A percentile compares a stretch with the other conserved stretches of the same genome.
Evolutionary conservation across 768 basidiomycete genomes (phyloP).

Genomic region (Leccinum truebloodii): DNA sequence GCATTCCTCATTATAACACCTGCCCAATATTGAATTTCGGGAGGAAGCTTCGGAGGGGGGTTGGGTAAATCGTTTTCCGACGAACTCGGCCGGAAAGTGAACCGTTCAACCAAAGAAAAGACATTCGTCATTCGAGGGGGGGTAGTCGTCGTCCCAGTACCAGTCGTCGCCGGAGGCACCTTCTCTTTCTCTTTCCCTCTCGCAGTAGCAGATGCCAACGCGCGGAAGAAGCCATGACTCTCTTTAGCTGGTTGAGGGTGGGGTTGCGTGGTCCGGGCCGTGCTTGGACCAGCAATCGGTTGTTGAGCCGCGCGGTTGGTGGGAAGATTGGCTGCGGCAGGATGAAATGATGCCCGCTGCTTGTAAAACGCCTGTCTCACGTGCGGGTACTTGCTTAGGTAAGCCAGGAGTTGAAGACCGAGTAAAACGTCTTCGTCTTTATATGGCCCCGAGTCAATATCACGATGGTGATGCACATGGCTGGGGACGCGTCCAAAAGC

Average conservation of each 20-base stretch:
- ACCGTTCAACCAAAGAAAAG: slow-evolving; percentile 94
- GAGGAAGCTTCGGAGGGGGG: slow-evolving; percentile 70
- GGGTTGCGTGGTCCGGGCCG: slow-evolving; percentile 12
- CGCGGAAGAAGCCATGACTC: slow-evolving; percentile 45
- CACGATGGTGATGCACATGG: slow-evolving; percentile 43
- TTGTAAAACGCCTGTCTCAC: slow-evolving; percentile 96
- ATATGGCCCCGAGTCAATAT: slow-evolving; percentile 63
- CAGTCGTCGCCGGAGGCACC: slow-evolving; percentile 17
- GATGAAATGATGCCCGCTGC: slow-evolving; percentile 78
- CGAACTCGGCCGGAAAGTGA: slow-evolving; percentile 91
- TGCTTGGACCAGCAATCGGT: slow-evolving; percentile 30
- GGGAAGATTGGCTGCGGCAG: slow-evolving; percentile 55
- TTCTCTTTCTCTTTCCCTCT: slow-evolving; percentile 53
- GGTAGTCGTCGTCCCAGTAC: slow-evolving; percentile 12
- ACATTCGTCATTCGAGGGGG: slow-evolving; percentile 75
- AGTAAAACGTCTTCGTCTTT: slow-evolving; percentile 94
- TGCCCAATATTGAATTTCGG: slow-evolving; percentile 98
- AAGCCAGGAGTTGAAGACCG: slow-evolving; percentile 89
- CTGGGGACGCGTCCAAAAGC: slow-evolving; percentile 23
- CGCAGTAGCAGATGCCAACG: slow-evolving; percentile 42
- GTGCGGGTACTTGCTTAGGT: slow-evolving; percentile 97
- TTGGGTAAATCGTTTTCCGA: slow-evolving; percentile 72
- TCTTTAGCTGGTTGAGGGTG: slow-evolving; percentile 34
- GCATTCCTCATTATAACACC: slow-evolving; percentile 99
- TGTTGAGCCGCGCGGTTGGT: slow-evolving; percentile 30